Evolutionary conservation across 129 eudicot genomes (phyloP), one percentile per base, ranked within the genome.

Genomic region (Erigeron canadensis): DNA sequence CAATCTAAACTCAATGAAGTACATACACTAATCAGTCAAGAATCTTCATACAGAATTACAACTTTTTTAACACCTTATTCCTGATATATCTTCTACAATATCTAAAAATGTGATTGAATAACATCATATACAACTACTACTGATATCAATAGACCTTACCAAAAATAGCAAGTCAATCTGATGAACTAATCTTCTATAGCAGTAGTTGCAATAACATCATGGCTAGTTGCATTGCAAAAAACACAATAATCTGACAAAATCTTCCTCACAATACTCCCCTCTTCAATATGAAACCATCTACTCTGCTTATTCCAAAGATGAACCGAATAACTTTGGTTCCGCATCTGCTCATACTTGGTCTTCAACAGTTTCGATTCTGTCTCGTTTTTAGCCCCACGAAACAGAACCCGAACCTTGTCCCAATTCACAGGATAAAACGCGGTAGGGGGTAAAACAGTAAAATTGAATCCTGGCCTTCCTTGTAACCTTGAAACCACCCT

Each of bases 241-340:
- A 91, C 57, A 50, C 97, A 85, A 47, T 41, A 78, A 69, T 80
- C 72, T 4, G 85, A 79, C 79, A 89, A 75, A 39, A 94, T 73
- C 65, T 65, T 85, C 55, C 67, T 71, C 47, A 94, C 77, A 45
- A 94, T 82, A 78, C 98, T 94, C 15, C 96, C 98, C 55, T 86
- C 83, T 76, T 86, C 87, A 38, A 82, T 81, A 62, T 67, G 61
- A 58, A 84, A 67, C 79, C 78, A 82, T 62, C 85, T 79, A 65
- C 96, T 94, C 74, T 86, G 90, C 82, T 86, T 94, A 54, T 89
- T 94, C 98, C 98, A 94, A 54, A 94, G 89, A 63, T 94, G 98
- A 68, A 94, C 83, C 0, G 85, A 83, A 44, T 83, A 94, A 60
- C 98, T 85, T 21, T 82, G 69, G 66, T 63, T 77, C 10, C 69